These are phyloP conservation scores for Cutaneotrichosporon curvatum DNA, from an alignment of 1,284 basidiomycete species.

Conservation along the genomic window DNA sequence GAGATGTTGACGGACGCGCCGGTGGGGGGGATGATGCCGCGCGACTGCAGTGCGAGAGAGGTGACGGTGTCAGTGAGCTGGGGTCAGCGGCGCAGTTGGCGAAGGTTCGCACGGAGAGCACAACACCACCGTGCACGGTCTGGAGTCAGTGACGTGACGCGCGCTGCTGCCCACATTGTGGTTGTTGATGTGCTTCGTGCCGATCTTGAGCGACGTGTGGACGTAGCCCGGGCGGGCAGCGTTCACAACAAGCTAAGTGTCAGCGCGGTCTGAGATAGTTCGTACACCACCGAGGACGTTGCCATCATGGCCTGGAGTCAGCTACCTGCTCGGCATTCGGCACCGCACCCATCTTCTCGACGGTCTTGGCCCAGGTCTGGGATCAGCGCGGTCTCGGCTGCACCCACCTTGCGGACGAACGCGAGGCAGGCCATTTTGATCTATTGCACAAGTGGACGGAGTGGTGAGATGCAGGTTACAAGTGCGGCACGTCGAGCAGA, in stretches of 20 bases:
- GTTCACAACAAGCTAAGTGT: constrained; percentile 24
- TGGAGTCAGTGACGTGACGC: constrained; percentile 15
- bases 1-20: constrained; percentile 43
- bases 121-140: constrained; percentile 46
- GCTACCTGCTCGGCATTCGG: background rate
- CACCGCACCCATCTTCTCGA: constrained; percentile 31
- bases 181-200: constrained; percentile 43
- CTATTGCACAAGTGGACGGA: too few species aligned
- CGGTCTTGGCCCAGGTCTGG: constrained; percentile 32
- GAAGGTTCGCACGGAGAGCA: constrained; percentile 30
- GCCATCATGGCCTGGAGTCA: constrained; percentile 23
- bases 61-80: constrained; percentile 45
- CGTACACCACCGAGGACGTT: constrained; percentile 11
- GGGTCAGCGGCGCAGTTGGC: background rate
- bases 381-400: background rate
- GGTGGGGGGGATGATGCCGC: constrained; percentile 41
- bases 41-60: constrained; percentile 40
- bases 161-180: constrained; percentile 31
- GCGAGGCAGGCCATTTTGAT: constrained; percentile 23
- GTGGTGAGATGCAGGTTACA: too few species aligned
- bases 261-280: background rate
- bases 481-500: too few species aligned
- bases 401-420: constrained; percentile 26
- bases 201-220: constrained; percentile 33
- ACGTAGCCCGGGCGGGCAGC: constrained; percentile 35